Evolutionary conservation across 768 basidiomycete species (phyloP).

Genomic region (Grammothele lineata): DNA sequence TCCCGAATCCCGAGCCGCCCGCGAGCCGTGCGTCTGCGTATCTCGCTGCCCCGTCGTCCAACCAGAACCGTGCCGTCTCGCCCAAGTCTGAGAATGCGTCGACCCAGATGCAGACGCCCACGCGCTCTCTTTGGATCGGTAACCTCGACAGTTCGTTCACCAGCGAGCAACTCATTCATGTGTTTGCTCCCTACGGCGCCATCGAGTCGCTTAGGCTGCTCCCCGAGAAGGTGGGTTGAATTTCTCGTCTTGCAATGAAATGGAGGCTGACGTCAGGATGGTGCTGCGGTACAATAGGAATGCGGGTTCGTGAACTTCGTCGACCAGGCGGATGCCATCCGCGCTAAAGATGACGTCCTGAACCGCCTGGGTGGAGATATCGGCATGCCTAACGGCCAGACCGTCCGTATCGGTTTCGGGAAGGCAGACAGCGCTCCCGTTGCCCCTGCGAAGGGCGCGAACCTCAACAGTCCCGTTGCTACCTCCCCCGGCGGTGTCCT

Average conservation of each 20-base stretch:
- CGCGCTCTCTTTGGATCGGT: constrained; percentile 96
- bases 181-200: constrained; percentile 95
- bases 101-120: constrained; percentile 86
- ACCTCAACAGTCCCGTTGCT: constrained; percentile 56
- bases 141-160: constrained; percentile 94
- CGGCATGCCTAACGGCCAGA: constrained; percentile 91
- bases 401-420: constrained; percentile 96
- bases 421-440: constrained; percentile 96
- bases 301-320: constrained; percentile 99
- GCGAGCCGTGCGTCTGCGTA: constrained; percentile 57
- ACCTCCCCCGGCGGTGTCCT: constrained; percentile 52
- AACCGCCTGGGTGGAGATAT: constrained; percentile 94
- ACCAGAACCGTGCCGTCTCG: constrained; percentile 73
- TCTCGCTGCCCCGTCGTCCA: constrained; percentile 55
- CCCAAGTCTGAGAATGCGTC: constrained; percentile 72
- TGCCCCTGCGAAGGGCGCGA: constrained; percentile 75
- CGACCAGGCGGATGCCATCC: constrained; percentile 91
- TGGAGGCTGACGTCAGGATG: constrained; percentile 2
- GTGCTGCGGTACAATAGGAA: constrained; percentile 52
- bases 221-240: constrained; percentile 82
- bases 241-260: too few species aligned
- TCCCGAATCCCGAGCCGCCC: constrained; percentile 56
- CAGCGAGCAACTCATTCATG: constrained; percentile 90
- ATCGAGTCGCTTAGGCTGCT: constrained; percentile 93
- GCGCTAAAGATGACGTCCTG: constrained; percentile 96